Evolutionary conservation across 2,329 filamentous ascomycete species (phyloP).

Genomic region (Botrytis byssoidea): DNA sequence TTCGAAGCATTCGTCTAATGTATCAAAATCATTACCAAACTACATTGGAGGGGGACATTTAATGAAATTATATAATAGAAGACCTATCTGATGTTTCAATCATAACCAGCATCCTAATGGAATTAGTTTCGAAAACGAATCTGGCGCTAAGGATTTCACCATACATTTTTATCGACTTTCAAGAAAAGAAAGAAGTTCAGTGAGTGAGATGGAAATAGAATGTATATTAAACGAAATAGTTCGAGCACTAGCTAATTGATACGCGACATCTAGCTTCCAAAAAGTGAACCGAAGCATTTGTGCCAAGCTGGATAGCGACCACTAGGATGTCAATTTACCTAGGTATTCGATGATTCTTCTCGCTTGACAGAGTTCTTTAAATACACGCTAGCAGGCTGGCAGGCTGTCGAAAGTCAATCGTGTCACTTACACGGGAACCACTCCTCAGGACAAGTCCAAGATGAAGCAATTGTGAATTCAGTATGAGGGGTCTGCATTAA

Average conservation of each 20-base stretch:
- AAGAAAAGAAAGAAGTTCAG: not conserved
- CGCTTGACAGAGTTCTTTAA: not conserved
- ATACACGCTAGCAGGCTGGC: not conserved
- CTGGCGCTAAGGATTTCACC: not conserved
- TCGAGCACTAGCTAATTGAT: not conserved
- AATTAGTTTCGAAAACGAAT: not conserved
- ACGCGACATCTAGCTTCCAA: not conserved
- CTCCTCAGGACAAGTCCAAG: not conserved
- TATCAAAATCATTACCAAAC: not conserved
- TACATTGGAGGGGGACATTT: not conserved
- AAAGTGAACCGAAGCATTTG: not conserved
- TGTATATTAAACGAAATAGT: not conserved
- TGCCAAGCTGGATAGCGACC: not conserved
- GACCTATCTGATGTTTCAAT: not conserved
- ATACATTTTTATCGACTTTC: rapidly evolving
- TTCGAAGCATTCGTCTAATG: not conserved
- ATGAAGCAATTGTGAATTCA: not conserved
- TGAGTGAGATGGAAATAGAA: not conserved
- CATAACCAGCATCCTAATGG: not conserved
- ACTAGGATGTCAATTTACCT: not conserved
- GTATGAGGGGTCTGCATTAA: not conserved
- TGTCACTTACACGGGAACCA: not conserved
- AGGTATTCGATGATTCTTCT: not conserved
- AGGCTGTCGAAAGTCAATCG: not conserved
- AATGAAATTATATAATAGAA: not conserved